Percentiles rank a stretch among this genome's conserved stretches.
Evolutionary conservation across 768 basidiomycete species (phyloP).

Genomic region (Auriculariales sp.): DNA sequence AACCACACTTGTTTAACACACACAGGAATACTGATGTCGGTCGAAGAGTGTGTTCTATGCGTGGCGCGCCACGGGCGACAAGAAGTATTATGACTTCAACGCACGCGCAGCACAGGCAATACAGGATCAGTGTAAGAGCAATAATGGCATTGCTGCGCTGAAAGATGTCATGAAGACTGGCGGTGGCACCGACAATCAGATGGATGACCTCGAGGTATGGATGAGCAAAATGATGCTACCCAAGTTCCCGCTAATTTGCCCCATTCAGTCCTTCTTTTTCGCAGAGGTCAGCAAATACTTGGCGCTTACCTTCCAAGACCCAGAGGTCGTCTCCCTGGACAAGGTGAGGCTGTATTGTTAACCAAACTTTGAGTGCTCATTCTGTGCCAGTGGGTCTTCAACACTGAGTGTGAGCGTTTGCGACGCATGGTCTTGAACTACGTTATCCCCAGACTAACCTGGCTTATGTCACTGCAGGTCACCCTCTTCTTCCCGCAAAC

Average conservation of each 20-base stretch:
- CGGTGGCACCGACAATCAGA: constrained; percentile 15
- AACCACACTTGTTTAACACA: neutral
- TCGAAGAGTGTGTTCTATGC: constrained; percentile 42
- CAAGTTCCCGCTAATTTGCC: neutral
- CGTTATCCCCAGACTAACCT: neutral
- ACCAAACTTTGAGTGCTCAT: no score
- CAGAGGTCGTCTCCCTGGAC: constrained; percentile 46
- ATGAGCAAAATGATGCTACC: constrained; percentile 45
- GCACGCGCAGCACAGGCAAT: constrained; percentile 27
- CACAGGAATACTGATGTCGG: neutral
- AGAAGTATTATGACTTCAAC: constrained; percentile 53
- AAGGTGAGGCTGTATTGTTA: no score
- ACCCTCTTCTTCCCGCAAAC: neutral
- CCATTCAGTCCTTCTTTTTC: constrained; percentile 48
- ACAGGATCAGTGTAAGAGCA: neutral
- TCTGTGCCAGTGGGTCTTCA: constrained; percentile 26
- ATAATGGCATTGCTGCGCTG: constrained; percentile 33
- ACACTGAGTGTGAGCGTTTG: constrained; percentile 58
- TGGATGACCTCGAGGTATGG: neutral
- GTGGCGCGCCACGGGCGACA: constrained; percentile 54
- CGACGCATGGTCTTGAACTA: neutral
- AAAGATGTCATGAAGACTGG: constrained; percentile 35
- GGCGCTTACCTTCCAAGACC: constrained; percentile 67
- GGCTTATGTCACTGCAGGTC: neutral
- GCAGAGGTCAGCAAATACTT: constrained; percentile 67